Base-by-base conservation (phyloP, 2,329 filamentous ascomycete genomes). In the Karstenula rhodostoma region DNA sequence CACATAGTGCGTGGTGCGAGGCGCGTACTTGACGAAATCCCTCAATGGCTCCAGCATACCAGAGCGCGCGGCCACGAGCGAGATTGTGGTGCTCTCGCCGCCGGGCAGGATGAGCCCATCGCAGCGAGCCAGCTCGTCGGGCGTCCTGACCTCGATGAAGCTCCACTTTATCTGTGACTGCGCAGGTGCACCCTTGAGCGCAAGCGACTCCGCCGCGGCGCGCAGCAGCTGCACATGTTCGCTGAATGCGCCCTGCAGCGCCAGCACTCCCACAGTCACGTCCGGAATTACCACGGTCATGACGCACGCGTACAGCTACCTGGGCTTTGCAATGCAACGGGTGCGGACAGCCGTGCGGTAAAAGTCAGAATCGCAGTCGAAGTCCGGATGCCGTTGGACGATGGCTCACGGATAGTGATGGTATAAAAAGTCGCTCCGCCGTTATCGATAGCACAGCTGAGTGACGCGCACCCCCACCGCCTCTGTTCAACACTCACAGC, bases 41-140 rank as follows among this genome's bases (percentile, higher is more conserved):
- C 93, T 84, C 63, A 99, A 80, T 3, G 93, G 93, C 69, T 96
- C 92, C 57, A 99, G 81, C 37, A 99, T 81, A 17, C 90, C 89
- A 0, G 91, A 93, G 65, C 94, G 87, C 23, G 88, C 88, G 3
- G 95, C 95, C 17, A 97, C 91, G 32, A 97, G 85, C 12, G 93
- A 92, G 68, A 99, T 96, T 3, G 94, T 90, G 1, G 95, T 98
- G 79, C 93, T 97, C 79, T 99, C 95, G 63, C 95, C 95, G 55
- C 95, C 95, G 3, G 95, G 95, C 49, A 99, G 88, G 73, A 99
- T 88, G 46, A 99, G 85, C 27, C 88, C 94, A 77, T 94, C 88
- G 79, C 94, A 98, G 67, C 76, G 77, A 4, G 84, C 81, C 33
- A 99, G 85, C 71, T 97, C 86, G 7, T 83, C 80, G 2, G 87